Conservation (phyloP, 139 green algal genomes). For the Chlorella sorokiniana region DNA sequence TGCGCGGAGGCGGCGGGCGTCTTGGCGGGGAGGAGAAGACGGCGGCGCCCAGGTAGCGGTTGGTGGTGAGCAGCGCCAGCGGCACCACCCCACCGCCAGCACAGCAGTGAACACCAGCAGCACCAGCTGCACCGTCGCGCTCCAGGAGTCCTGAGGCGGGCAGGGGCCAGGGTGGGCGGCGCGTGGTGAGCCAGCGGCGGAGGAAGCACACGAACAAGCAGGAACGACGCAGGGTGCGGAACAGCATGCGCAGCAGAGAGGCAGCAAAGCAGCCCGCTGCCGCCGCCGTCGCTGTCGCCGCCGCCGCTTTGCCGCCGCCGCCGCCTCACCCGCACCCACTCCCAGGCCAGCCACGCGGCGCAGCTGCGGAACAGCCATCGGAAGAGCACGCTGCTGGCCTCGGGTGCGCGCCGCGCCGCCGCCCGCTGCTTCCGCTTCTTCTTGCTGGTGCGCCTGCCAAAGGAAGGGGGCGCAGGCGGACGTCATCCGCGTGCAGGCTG, state of each 20-base stretch:
- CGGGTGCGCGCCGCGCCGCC: neutral
- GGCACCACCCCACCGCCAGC: conserved; percentile 35
- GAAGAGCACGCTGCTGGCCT: conserved; percentile 38
- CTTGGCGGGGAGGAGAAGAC: conserved; percentile 35
- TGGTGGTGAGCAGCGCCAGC: conserved; percentile 38
- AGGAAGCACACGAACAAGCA: no score
- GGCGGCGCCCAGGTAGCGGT: conserved; percentile 30
- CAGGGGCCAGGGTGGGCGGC: neutral
- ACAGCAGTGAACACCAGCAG: conserved; percentile 34
- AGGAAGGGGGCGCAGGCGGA: neutral
- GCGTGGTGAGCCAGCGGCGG: neutral
- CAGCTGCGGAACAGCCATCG: conserved; percentile 48
- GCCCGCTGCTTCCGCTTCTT: conserved; percentile 37
- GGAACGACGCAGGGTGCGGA: no score
- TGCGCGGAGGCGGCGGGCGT: conserved; percentile 7
- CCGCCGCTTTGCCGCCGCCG: neutral
- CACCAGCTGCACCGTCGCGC: conserved; percentile 37
- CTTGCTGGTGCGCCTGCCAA: conserved; percentile 29
- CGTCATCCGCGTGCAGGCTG: neutral
- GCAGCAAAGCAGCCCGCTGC: neutral
- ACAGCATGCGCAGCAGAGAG: no score
- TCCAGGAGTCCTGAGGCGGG: conserved; percentile 32
- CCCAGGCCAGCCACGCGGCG: conserved; percentile 33
- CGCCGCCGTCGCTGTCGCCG: neutral
- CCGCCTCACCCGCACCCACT: conserved; percentile 44